Evolutionary conservation across 1,284 basidiomycete genomes (phyloP).

Genomic region (Kwoniella shivajii): DNA sequence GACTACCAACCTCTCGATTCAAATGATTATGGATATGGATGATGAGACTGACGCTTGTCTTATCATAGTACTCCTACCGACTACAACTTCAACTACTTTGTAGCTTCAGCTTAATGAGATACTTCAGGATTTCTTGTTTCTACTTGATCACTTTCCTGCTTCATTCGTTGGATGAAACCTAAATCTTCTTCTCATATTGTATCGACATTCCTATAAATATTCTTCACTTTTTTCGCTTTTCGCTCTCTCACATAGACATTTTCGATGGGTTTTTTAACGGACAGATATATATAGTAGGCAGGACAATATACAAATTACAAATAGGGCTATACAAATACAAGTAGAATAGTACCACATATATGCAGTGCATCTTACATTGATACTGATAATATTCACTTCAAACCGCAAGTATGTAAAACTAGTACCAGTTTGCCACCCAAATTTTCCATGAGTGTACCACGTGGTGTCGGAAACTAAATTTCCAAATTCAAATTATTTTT

Average conservation of each 20-base stretch:
- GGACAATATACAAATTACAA: neutral
- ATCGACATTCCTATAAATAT: too few species aligned
- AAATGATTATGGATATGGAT: neutral
- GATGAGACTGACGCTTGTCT: neutral
- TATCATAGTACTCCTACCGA: conserved; percentile 28
- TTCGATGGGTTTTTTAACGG: neutral
- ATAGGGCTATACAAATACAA: neutral
- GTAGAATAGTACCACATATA: neutral
- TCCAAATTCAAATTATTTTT: neutral
- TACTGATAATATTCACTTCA: neutral
- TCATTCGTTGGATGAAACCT: too few species aligned
- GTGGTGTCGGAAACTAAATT: conserved; percentile 1
- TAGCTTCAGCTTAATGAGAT: conserved; percentile 21
- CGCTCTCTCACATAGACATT: neutral
- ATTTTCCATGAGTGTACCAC: neutral
- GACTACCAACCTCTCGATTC: neutral
- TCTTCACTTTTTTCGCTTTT: neutral
- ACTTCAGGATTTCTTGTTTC: neutral
- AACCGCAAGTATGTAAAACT: neutral
- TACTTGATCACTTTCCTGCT: neutral
- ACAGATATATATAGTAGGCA: neutral
- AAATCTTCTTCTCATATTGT: too few species aligned
- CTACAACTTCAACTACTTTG: conserved; percentile 54
- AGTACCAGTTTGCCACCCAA: neutral
- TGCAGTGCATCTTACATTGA: neutral